phyloP scores from a whole-genome alignment of 2,329 filamentous ascomycete genomes.

The Aspergillus quadricinctus region DNA sequence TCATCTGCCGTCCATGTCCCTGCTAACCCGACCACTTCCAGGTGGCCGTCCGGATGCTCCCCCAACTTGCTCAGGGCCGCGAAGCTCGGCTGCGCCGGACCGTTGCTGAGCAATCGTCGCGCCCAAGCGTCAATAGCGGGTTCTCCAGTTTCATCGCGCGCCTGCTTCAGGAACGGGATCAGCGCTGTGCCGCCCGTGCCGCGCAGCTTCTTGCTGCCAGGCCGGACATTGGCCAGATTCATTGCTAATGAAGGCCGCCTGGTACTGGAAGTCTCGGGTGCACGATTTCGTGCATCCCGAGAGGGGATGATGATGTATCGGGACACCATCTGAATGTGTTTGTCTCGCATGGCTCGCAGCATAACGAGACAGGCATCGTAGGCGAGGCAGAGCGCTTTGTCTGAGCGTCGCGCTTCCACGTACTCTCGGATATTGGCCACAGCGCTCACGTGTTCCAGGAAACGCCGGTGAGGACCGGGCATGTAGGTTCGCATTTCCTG shows the following conservation, averaged over 20 bases:
- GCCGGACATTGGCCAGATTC: slow-evolving; percentile 51
- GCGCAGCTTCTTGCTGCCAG: slow-evolving; percentile 59
- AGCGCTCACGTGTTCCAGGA: slow-evolving; percentile 71
- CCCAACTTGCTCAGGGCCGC: slow-evolving; percentile 50
- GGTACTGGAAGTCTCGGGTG: slow-evolving; percentile 57
- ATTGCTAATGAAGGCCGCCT: slow-evolving; percentile 32
- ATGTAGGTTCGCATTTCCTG: slow-evolving; percentile 96
- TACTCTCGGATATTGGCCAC: slow-evolving; percentile 86
- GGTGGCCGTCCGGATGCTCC: slow-evolving; percentile 51
- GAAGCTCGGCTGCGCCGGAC: slow-evolving; percentile 34
- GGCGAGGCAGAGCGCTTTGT: slow-evolving; percentile 68
- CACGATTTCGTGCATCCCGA: slow-evolving; percentile 61
- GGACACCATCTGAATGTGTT: slow-evolving; percentile 93
- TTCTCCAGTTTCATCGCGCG: slow-evolving; percentile 91
- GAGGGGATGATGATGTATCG: slow-evolving; percentile 92
- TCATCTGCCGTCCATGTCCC: slow-evolving; percentile 89
- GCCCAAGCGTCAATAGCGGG: slow-evolving; percentile 72
- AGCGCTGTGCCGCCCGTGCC: slow-evolving; percentile 91
- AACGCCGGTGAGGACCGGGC: slow-evolving; percentile 86
- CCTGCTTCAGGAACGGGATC: slow-evolving; percentile 95
- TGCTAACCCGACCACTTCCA: slow-evolving; percentile 66
- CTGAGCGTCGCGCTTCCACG: slow-evolving; percentile 59
- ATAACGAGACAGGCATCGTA: slow-evolving; percentile 88
- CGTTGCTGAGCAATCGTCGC: slow-evolving; percentile 53
- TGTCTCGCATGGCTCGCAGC: slow-evolving; percentile 75